phyloP scores from a whole-genome alignment of 495 filamentous ascomycete species.

The Neurospora hispaniola region DNA sequence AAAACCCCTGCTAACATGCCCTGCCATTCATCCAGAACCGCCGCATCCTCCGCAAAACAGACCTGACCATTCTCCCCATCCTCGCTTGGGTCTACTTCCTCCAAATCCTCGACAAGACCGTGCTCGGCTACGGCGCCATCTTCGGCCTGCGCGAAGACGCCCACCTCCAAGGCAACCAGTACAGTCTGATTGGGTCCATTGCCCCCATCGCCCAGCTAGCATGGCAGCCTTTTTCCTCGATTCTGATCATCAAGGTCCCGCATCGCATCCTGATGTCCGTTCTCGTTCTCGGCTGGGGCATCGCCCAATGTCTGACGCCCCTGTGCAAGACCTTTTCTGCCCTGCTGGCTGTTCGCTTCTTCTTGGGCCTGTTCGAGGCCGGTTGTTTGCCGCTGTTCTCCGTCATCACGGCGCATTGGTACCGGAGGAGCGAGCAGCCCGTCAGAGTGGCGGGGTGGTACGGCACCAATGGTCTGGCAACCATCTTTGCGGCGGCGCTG shows the following conservation, averaged over 20 bases:
- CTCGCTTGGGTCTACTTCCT: slow-evolving; percentile 57
- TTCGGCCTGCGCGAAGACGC: slow-evolving; percentile 50
- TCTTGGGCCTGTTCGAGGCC: slow-evolving; percentile 54
- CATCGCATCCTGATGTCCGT: slow-evolving; percentile 53
- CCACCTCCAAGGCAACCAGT: slow-evolving; percentile 45
- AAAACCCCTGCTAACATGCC: not conserved
- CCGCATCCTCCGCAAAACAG: slow-evolving; percentile 51
- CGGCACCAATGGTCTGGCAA: slow-evolving; percentile 50
- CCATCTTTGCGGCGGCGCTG: slow-evolving; percentile 50
- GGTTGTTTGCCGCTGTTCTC: slow-evolving; percentile 52
- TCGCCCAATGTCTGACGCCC: slow-evolving; percentile 48
- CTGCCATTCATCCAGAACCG: slow-evolving; percentile 24
- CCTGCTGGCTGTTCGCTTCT: slow-evolving; percentile 45
- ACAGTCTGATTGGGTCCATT: slow-evolving; percentile 52
- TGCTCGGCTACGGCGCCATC: slow-evolving; percentile 52
- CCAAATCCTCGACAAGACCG: slow-evolving; percentile 54
- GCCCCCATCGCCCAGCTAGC: slow-evolving; percentile 52
- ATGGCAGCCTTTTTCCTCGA: slow-evolving; percentile 56
- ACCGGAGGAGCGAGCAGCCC: slow-evolving; percentile 51
- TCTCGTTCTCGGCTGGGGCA: slow-evolving; percentile 49
- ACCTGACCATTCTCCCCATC: slow-evolving; percentile 45
- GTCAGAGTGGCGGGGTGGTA: slow-evolving; percentile 57
- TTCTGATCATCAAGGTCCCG: slow-evolving; percentile 55
- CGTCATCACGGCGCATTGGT: slow-evolving; percentile 50
- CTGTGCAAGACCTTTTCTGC: slow-evolving; percentile 37